These are phyloP conservation scores for Solanum habrochaites DNA, from an alignment of 257 asterid species.

Conservation along the genomic window DNA sequence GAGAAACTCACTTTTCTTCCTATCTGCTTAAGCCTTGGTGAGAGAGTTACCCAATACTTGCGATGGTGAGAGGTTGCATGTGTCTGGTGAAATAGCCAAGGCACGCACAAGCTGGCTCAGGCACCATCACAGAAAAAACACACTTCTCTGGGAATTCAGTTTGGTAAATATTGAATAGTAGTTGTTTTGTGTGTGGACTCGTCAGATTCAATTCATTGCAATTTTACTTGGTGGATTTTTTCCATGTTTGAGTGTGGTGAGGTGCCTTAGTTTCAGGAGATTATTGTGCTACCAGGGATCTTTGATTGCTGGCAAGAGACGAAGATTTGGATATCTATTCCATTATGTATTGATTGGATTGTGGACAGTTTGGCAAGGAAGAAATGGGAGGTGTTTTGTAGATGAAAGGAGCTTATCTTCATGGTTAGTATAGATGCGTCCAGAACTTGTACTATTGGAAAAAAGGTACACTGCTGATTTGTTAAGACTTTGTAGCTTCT, in stretches of 20 bases:
- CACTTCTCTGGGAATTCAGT: not conserved
- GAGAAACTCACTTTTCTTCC: not conserved
- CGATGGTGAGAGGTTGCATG: not conserved
- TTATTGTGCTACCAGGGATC: not conserved
- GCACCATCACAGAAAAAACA: not conserved
- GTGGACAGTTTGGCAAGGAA: not conserved
- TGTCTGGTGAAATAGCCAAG: not conserved
- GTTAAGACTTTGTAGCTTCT: not conserved
- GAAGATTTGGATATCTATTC: not conserved
- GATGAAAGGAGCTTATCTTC: not conserved
- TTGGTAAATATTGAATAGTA: not conserved
- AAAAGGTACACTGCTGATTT: not conserved
- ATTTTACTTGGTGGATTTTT: not conserved
- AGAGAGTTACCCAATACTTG: not conserved
- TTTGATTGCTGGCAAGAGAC: not conserved
- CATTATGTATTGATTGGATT: not conserved
- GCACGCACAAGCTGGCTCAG: not conserved
- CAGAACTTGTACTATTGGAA: not conserved
- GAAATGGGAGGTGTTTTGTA: not conserved
- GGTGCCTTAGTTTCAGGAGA: not conserved
- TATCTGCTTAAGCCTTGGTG: not conserved
- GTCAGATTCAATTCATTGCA: not conserved
- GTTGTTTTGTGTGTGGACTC: not conserved
- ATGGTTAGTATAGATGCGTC: not conserved
- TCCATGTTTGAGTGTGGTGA: not conserved